Evolutionary conservation across 2,329 filamentous ascomycete genomes (phyloP).

Genomic region (Colletotrichum eleusines): DNA sequence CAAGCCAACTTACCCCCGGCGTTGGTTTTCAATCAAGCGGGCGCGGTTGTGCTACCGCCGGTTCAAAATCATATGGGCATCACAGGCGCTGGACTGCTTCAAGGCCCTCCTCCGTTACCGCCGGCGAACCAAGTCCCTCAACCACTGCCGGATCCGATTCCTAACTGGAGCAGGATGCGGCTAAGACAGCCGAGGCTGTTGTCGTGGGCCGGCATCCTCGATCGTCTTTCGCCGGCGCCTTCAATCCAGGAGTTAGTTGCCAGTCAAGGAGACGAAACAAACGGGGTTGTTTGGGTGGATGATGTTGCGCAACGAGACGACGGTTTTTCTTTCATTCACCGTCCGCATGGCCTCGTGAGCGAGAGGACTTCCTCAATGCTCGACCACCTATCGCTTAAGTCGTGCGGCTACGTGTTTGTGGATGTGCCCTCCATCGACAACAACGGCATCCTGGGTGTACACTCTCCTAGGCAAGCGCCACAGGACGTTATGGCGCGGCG

Average conservation of each 20-base stretch:
- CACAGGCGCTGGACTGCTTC: conserved; percentile 7
- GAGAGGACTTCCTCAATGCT: conserved; percentile 50
- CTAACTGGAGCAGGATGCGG: conserved; percentile 27
- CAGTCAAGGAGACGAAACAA: conserved; percentile 9
- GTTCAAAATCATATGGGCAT: not conserved
- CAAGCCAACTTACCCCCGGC: conserved; percentile 7
- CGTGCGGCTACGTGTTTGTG: conserved; percentile 71
- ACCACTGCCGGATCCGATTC: not conserved
- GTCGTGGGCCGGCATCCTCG: conserved; percentile 58
- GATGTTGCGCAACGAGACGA: conserved; percentile 6
- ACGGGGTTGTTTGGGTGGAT: not conserved
- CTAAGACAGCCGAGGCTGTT: conserved; percentile 47
- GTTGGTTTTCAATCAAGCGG: not conserved
- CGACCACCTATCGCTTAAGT: conserved; percentile 64
- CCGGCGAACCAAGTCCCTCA: conserved; percentile 10
- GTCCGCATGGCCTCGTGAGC: conserved; percentile 40
- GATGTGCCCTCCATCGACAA: conserved; percentile 52
- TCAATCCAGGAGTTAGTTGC: conserved; percentile 48
- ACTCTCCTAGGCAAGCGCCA: conserved; percentile 35
- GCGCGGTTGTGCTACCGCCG: not conserved
- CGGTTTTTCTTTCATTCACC: conserved; percentile 44
- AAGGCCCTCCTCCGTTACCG: conserved; percentile 2
- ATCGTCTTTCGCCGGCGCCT: conserved; percentile 55
- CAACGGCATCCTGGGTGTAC: conserved; percentile 49
- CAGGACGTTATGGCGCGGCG: conserved; percentile 31